phyloP scores from a whole-genome alignment of 1,284 basidiomycete genomes.

The Moesziomyces globuligerus region DNA sequence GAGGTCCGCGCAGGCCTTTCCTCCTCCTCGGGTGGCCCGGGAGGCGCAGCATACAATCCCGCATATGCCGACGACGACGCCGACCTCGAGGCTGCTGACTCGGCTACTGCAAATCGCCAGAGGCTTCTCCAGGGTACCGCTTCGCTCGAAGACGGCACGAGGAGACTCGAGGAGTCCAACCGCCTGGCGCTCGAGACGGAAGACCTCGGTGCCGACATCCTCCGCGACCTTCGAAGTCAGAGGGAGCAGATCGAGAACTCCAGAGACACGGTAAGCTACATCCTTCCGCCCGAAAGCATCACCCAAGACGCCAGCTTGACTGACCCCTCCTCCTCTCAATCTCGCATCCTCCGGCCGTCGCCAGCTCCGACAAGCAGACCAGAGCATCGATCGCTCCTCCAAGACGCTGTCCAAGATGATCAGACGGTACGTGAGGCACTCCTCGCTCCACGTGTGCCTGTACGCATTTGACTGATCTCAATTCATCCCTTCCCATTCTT shows the following conservation, averaged over 20 bases:
- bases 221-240: slow-evolving; percentile 85
- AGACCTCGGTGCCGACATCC: slow-evolving; percentile 90
- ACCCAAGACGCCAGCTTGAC: no score
- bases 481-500: background rate
- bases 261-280: slow-evolving; percentile 78
- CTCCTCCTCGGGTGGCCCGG: slow-evolving; percentile 7
- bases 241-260: slow-evolving; percentile 95
- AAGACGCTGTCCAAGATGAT: slow-evolving; percentile 75
- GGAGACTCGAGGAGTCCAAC: slow-evolving; percentile 87
- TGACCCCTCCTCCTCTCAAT: background rate
- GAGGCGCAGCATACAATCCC: slow-evolving; percentile 19
- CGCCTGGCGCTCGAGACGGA: slow-evolving; percentile 95
- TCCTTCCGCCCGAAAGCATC: background rate
- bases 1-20: slow-evolving; percentile 36
- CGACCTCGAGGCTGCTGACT: slow-evolving; percentile 49
- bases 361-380: slow-evolving; percentile 72
- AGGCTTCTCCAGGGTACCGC: slow-evolving; percentile 67
- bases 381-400: slow-evolving; percentile 72
- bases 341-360: background rate
- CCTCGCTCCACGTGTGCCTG: background rate
- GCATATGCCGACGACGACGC: slow-evolving; percentile 38
- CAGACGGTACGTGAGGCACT: slow-evolving; percentile 70
- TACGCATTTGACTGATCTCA: slow-evolving; percentile 2
- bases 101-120: slow-evolving; percentile 68
- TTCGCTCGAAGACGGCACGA: slow-evolving; percentile 69